Conservation (phyloP, 2,329 filamentous ascomycete genomes). For the Didymella exigua region DNA sequence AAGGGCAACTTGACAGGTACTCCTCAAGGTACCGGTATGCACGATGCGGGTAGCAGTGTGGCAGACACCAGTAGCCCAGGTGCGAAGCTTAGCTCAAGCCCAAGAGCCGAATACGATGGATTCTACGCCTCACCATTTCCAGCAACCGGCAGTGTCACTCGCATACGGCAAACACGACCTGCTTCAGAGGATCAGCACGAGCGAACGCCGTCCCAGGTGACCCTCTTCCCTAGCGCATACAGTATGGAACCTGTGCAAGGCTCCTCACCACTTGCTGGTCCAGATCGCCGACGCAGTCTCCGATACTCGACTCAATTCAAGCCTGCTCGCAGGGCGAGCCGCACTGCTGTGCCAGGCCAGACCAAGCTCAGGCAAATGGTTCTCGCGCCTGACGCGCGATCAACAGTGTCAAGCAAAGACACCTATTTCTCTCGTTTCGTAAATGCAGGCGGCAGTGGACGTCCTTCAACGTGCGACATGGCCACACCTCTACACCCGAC, state of each 20-base stretch:
- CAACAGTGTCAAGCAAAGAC: slow-evolving; percentile 26
- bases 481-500: slow-evolving; percentile 32
- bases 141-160: slow-evolving; percentile 29
- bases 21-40: slow-evolving; percentile 43
- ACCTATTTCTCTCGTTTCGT: slow-evolving; percentile 31
- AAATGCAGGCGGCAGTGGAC: slow-evolving; percentile 21
- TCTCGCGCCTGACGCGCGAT: slow-evolving; percentile 34
- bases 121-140: slow-evolving; percentile 34
- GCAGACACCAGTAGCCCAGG: slow-evolving; percentile 47
- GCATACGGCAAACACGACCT: slow-evolving; percentile 19
- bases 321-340: slow-evolving; percentile 28
- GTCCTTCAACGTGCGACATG: slow-evolving; percentile 42
- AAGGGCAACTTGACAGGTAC: slow-evolving; percentile 48
- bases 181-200: slow-evolving; percentile 15
- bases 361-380: slow-evolving; percentile 45
- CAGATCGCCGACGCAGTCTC: slow-evolving; percentile 19
- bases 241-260: slow-evolving; percentile 20
- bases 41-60: slow-evolving; percentile 47
- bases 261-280: slow-evolving; percentile 16
- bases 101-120: slow-evolving; percentile 18
- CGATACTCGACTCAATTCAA: slow-evolving; percentile 26
- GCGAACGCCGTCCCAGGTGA: slow-evolving; percentile 31
- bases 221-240: slow-evolving; percentile 25
- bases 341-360: slow-evolving; percentile 41
- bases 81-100: slow-evolving; percentile 26